Evolutionary conservation across 257 asterid species (phyloP), one percentile per base, ranked within the genome.

Genomic region (Handroanthus guayacan): DNA sequence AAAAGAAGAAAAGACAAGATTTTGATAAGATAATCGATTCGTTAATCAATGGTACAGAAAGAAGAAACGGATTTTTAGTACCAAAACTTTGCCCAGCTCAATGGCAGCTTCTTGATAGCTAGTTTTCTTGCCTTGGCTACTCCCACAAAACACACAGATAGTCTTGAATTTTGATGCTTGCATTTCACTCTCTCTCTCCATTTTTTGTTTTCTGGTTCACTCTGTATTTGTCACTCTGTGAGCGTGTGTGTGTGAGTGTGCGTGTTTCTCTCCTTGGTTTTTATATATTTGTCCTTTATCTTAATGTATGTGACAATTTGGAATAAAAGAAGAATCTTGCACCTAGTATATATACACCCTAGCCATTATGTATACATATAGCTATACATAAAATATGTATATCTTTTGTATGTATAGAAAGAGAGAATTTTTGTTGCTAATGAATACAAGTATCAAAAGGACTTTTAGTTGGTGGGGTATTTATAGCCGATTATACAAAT

Each of bases 81-180:
- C 98, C 89, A 94, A 75, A 75, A 91, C 97, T 55, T 82, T 77
- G 72, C 94, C 98, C 5, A 94, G 94, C 72, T 90, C 88, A 82
- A 86, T 82, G 11, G 98, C 97, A 51, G 98, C 92, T 75, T 94
- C 97, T 78, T 90, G 97, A 50, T 94, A 94, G 84, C 88, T 90
- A 64, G 82, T 43, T 68, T 90, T 94, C 81, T 89, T 94, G 61
- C 98, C 98, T 74, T 88, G 98, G 84, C 98, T 94, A 61, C 96
- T 91, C 54, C 98, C 98, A 83, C 98, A 93, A 72, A 93, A 93
- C 77, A 93, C 98, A 84, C 98, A 94, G 75, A 94, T 80, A 88
- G 86, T 90, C 89, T 87, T 86, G 88, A 94, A 94, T 77, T 75
- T 91, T 31, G 98, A 94, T 18, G 79, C 75, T 51, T 75, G 81